Evolutionary conservation across 2,329 filamentous ascomycete species (phyloP), one percentile per base, ranked within the genome.

Genomic region (Plectosphaerella sp.): DNA sequence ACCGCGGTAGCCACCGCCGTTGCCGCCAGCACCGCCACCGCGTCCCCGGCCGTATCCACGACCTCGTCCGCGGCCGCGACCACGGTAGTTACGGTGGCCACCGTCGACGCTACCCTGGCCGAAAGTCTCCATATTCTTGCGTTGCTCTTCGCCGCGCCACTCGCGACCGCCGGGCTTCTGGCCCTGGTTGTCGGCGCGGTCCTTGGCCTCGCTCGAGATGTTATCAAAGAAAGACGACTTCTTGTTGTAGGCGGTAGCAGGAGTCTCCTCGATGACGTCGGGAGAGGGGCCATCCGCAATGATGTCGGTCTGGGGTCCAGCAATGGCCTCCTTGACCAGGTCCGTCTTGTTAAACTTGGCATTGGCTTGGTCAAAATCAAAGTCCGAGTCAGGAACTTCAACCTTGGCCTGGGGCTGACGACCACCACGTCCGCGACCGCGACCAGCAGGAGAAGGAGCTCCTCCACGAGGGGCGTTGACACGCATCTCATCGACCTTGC

Each of bases 121-220:
- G 61, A 99, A 99, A 0, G 94, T 99, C 73, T 99, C 94, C 65
- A 99, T 89, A 67, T 97, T 97, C 74, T 91, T 91, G 68, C 87
- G 91, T 67, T 96, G 89, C 68, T 97, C 94, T 68, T 97, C 91
- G 39, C 86, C 87, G 50, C 94, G 86, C 84, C 94, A 95, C 67
- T 96, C 91, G 47, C 89, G 84, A 33, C 91, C 91, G 52, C 88
- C 87, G n/a, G 84, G 78, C 66, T 84, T 83, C 57, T 83, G 80
- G 5, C 79, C 80, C 42, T 76, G 77, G 39, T 85, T 86, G 56
- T 93, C 89, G 49, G 89, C 85, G 43, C 94, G 84, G 59, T 99
- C 94, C 69, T 89, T 95, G 56, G 89, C 82, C 67, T 99, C 94
- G 59, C 90, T 96, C 1, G 91, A 96, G 58, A 99, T 97, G 69